Evolutionary conservation across 2,329 filamentous ascomycete genomes (phyloP).

Genomic region (Davidsoniella virescens): DNA sequence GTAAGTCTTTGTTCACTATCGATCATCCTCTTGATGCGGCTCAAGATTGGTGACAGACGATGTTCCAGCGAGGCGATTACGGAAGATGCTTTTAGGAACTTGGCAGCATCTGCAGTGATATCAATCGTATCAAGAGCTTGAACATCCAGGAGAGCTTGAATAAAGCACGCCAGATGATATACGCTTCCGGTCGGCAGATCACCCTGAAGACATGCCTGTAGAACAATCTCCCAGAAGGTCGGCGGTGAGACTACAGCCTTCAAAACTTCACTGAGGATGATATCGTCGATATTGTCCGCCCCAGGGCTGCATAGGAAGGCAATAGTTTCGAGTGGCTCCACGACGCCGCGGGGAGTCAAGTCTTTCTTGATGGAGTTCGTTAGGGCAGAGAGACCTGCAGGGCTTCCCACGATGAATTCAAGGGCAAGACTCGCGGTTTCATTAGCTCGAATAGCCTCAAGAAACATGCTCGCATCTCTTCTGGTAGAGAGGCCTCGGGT

Average conservation of each 20-base stretch:
- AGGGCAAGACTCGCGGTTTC: neutral
- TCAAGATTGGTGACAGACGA: neutral
- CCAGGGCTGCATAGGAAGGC: neutral
- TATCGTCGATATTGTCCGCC: neutral
- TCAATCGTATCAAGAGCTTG: neutral
- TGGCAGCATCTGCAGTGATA: neutral
- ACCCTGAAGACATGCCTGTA: neutral
- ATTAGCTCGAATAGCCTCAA: constrained; percentile 1
- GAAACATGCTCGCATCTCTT: neutral
- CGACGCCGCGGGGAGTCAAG: neutral
- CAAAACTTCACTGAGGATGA: neutral
- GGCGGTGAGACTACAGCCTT: neutral
- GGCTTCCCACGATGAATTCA: neutral
- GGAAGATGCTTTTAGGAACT: too few species aligned
- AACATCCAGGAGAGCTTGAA: neutral
- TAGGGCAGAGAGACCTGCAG: neutral
- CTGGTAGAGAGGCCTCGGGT: neutral
- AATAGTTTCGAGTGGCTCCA: neutral
- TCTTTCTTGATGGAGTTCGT: neutral
- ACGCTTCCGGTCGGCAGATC: neutral
- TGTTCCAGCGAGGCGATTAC: neutral
- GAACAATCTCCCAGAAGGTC: constrained; percentile 4
- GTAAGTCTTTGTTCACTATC: too few species aligned
- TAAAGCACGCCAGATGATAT: neutral
- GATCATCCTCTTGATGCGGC: constrained; percentile 1